Conservation (phyloP, 1,284 basidiomycete genomes). For the Cutaneotrichosporon mucoides region DNA sequence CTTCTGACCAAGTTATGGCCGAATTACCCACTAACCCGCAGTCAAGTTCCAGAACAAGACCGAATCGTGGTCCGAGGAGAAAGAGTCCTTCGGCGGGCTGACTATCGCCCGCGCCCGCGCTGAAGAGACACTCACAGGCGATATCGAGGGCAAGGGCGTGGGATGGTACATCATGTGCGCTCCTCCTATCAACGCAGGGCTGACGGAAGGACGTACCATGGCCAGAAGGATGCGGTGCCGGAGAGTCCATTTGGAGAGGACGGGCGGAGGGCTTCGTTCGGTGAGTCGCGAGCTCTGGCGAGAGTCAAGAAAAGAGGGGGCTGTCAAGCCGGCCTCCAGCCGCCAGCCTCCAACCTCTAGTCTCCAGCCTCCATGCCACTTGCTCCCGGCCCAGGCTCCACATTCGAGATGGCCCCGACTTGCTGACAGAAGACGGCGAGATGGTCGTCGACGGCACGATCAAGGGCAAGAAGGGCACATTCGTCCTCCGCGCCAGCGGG, state of each 20-base stretch:
- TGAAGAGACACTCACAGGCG: background rate
- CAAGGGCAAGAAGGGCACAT: background rate
- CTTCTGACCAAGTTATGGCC: too few species aligned
- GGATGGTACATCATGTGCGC: slow-evolving; percentile 1
- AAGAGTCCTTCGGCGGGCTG: background rate
- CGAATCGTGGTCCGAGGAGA: background rate
- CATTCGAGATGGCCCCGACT: too few species aligned
- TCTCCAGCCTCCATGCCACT: background rate
- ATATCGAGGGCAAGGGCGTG: background rate
- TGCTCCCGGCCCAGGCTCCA: background rate
- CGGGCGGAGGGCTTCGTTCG: background rate
- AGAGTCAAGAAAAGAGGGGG: background rate
- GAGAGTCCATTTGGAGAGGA: background rate
- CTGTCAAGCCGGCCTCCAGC: too few species aligned
- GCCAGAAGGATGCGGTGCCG: background rate
- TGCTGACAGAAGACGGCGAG: slow-evolving; percentile 1
- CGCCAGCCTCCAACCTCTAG: too few species aligned
- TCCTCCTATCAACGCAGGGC: background rate
- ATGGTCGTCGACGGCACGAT: background rate
- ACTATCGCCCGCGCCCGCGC: background rate
- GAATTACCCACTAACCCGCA: background rate
- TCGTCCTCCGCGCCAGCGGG: background rate
- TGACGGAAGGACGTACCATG: background rate
- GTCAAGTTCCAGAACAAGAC: background rate
- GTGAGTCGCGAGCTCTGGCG: background rate